Base-by-base conservation (phyloP, 208 protist species). In the Leishmania gerbilli region DNA sequence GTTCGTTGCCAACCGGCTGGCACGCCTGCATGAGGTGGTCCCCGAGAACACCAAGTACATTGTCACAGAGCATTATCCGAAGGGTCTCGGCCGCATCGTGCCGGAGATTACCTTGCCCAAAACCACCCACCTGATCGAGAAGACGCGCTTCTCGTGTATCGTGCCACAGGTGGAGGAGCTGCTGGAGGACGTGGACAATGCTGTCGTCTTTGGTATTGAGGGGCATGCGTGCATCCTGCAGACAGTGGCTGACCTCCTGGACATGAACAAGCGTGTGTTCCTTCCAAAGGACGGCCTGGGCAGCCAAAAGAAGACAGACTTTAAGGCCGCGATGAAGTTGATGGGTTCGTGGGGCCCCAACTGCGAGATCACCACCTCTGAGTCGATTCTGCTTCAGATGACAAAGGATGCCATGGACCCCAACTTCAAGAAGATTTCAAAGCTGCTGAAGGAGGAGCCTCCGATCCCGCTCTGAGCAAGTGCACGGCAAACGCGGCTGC, bases 61-160 rank as follows among this genome's bases (percentile, higher is more conserved):
- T 62, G 88, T 92, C 17, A 96, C 93, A 49, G 91, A 96, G 88
- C 93, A 96, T 80, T 95, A 96, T 83, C 93, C 91, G 6, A 95
- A 96, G 58, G 91, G 89, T 19, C 82, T 96, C 0, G 90, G 93
- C 0, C 77, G 77, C 77, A 94, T 88, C 27, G 92, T 93, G 45
- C 86, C 87, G 47, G 91, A 93, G 49, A 83, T 96, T 31, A 85
- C 78, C 15, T 78, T 96, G 37, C 93, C 93, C 17, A 45, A 85
- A 53, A 80, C 77, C 9, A 83, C 87, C n/a, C 58, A 86, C 31
- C 79, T 90, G 15, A 67, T 89, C 24, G 60, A 83, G 62, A 96
- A 96, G 82, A 95, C 86, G 5, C 71, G 68, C 8, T 96, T 95
- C 72, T 91, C 90, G 17, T 89, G 85, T 58, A 34, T 94, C 27